A percentile compares a stretch with the other conserved stretches of the same genome.
Conservation (phyloP, 2,329 filamentous ascomycete species). For the Fusarium mangiferae region DNA sequence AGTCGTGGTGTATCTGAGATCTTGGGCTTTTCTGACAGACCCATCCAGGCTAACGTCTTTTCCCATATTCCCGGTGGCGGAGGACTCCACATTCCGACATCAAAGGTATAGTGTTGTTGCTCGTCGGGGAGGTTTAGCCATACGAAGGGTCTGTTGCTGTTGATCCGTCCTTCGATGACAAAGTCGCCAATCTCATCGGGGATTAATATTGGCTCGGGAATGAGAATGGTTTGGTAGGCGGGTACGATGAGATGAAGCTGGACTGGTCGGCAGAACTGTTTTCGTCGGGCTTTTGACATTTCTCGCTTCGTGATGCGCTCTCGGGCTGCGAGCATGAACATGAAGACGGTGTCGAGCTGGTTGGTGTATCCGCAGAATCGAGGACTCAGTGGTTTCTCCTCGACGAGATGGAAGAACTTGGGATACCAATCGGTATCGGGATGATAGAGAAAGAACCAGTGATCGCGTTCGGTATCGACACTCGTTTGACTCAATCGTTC, state of each 20-base stretch:
- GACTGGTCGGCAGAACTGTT: slow-evolving; percentile 34
- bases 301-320: slow-evolving; percentile 42
- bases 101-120: slow-evolving; percentile 46
- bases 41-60: slow-evolving; percentile 43
- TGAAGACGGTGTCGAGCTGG: slow-evolving; percentile 53
- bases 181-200: slow-evolving; percentile 52
- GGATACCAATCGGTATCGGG: slow-evolving; percentile 56
- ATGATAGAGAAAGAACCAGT: slow-evolving; percentile 55
- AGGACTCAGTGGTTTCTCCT: slow-evolving; percentile 47
- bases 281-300: slow-evolving; percentile 37
- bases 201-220: slow-evolving; percentile 50
- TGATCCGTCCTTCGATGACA: slow-evolving; percentile 52
- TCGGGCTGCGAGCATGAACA: slow-evolving; percentile 53
- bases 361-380: slow-evolving; percentile 54
- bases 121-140: slow-evolving; percentile 52
- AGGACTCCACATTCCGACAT: slow-evolving; percentile 49
- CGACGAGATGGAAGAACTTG: slow-evolving; percentile 52
- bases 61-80: slow-evolving; percentile 43
- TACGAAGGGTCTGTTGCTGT: slow-evolving; percentile 52
- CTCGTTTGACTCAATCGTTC: slow-evolving; percentile 49
- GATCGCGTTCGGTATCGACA: slow-evolving; percentile 45
- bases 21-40: slow-evolving; percentile 39
- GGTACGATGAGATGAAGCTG: slow-evolving; percentile 53
- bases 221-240: slow-evolving; percentile 52
- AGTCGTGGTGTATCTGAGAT: slow-evolving; percentile 37